Base-by-base conservation (phyloP, 768 basidiomycete genomes). In the Tulasnella sp. region DNA sequence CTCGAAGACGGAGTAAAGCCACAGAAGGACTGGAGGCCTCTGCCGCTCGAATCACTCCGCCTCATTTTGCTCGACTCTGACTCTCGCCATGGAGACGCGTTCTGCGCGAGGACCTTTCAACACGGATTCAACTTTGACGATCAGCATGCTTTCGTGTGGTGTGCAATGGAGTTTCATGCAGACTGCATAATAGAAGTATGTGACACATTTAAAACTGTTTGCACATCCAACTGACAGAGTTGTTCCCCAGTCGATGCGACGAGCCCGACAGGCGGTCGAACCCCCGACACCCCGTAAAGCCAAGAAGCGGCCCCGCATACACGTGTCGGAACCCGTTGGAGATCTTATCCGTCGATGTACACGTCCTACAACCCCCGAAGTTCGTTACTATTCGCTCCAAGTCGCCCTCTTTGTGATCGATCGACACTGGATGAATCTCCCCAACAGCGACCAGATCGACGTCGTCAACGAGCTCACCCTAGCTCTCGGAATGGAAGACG, bases 331-430 rank as follows among this genome's bases (percentile, higher is more conserved):
- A 16, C 71, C 71, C 12, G 22, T 66, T n/a, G 34, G 37, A 22
- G 39, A 36, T 14, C 71, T 72, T n/a, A 34, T 72, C n/a, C 35
- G 62, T 32, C 71, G 40, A 65, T 37, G 37, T 40, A 37, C 72
- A 37, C 29, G 41, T 47, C 62, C 40, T 17, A 59, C 67, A 4
- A 32, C 68, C 44, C 47, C 44, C n/a, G 47, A 70, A 22, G 68
- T 42, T 40, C 75, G 67, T 39, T 66, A 74, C 85, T 79, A 81
- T 81, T 82, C 85, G 75, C 80, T 96, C 1, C 94, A 97, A 79
- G 83, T 88, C 11, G 82, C 97, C 3, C 86, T 95, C 29, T 97
- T 98, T 81, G 83, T 97, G 78, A 85, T 95, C 74, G 88, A 91
- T 76, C 84, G 87, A 32, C 88, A 95, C 77, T 94, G 92, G 92